Percentiles rank a stretch among this genome's conserved stretches.
Evolutionary conservation across 805 yeast species (phyloP).

Genomic region (Pichia paraexigua): DNA sequence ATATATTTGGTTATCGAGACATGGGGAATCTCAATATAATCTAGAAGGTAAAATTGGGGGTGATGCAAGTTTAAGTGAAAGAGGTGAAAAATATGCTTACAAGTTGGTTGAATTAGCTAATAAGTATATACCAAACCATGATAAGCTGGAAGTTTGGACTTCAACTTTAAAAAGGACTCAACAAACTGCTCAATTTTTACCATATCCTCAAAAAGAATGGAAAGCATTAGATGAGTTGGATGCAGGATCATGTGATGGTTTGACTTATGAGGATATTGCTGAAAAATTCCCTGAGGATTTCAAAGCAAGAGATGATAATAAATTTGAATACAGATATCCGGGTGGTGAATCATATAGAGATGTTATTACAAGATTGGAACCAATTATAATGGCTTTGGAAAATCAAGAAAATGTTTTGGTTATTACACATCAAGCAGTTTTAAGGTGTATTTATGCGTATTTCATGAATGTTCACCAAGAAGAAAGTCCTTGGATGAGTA

Average conservation of each 20-base stretch:
- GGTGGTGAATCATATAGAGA: slow-evolving; percentile 98
- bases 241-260: slow-evolving; percentile 96
- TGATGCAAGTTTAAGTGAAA: slow-evolving; percentile 73
- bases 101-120: slow-evolving; percentile 72
- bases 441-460: slow-evolving; percentile 93
- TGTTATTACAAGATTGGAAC: slow-evolving; percentile 89
- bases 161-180: slow-evolving; percentile 87
- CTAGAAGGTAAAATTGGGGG: slow-evolving; percentile 95
- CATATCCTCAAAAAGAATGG: slow-evolving; percentile 84
- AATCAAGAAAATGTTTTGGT: slow-evolving; percentile 93
- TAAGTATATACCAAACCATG: slow-evolving; percentile 53
- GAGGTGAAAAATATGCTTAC: slow-evolving; percentile 78
- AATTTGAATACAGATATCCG: slow-evolving; percentile 89
- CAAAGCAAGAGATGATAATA: slow-evolving; percentile 90
- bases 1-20: slow-evolving; percentile 88
- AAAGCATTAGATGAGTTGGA: slow-evolving; percentile 95
- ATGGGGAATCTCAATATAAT: slow-evolving; percentile 91
- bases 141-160: slow-evolving; percentile 86
- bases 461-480: slow-evolving; percentile 98
- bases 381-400: slow-evolving; percentile 96
- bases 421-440: slow-evolving; percentile 95
- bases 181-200: slow-evolving; percentile 79
- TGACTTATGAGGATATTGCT: slow-evolving; percentile 92
- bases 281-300: slow-evolving; percentile 85
- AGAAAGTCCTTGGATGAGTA: slow-evolving; percentile 98